Base-by-base conservation (phyloP, 495 filamentous ascomycete species). In the Articulospora tetracladia region DNA sequence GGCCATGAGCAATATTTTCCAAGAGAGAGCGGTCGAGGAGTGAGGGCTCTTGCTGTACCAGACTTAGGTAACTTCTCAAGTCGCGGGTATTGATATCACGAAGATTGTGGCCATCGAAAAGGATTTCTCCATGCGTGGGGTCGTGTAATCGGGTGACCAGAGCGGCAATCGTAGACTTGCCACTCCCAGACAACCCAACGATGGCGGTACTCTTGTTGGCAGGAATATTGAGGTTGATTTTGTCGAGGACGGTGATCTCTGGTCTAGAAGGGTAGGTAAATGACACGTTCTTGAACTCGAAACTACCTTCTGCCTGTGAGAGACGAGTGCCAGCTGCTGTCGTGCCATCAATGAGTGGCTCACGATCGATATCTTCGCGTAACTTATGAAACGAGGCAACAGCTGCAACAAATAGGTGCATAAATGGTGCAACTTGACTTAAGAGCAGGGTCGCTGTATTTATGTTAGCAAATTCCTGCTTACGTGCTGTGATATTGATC, bases 41-140 rank as follows among this genome's bases (percentile, higher is more conserved):
- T 25, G 79, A 76, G 0, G 87, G 83, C 30, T 89, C 85, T 68
- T 91, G 86, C 59, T 86, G 79, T 11, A 90, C 88, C 0, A 89
- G 69, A 51, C 81, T 78, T 26, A 89, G 71, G 56, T 76, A 76
- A 30, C 78, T 76, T 53, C 87, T 71, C 58, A 88, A 69, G 22
- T 78, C 74, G 10, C 75, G 76, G 1, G 84, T 69, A 25, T 88
- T 86, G 53, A 87, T 48, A 3, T 81, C 75, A 0, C 71, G 70
- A 13, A 88, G 39, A 62, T 84, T 72, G 3, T 75, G 69, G 6
- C 79, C 82, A 41, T 82, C 81, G 2, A 89, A 0, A 68, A 72
- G 68, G 88, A 88, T 6, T 76, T 75, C n/a, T 88, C 81, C 53
- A 84, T 68, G 19, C 3, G 25, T 39, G 75, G 69, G 44, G 86